Evolutionary conservation across 208 protist species (phyloP).

Genomic region (Leishmania tropica): DNA sequence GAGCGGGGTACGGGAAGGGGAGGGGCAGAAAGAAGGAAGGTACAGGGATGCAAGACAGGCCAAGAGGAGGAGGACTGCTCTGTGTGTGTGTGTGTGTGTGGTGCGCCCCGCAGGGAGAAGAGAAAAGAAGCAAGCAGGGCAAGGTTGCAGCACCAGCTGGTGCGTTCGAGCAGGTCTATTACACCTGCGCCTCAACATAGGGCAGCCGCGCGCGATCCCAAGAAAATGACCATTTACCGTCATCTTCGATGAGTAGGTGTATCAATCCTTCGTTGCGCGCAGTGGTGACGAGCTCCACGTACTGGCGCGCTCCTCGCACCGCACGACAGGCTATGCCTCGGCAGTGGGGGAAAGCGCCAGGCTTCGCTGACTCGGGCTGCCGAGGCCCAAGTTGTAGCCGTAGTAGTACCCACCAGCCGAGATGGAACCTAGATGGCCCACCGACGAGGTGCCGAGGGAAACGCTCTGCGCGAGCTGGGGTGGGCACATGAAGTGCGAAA

Average conservation of each 20-base stretch:
- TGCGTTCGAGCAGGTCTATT: not conserved
- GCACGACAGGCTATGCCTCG: not conserved
- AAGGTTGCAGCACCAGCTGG: not conserved
- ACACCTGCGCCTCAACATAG: not conserved
- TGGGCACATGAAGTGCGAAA: conserved; percentile 11
- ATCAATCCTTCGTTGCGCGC: not conserved
- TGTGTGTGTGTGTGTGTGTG: not conserved
- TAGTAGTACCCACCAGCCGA: conserved; percentile 32
- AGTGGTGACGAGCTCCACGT: not conserved
- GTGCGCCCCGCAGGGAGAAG: not conserved
- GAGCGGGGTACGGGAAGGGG: too few species aligned
- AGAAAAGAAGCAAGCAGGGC: not conserved
- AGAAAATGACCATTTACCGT: not conserved
- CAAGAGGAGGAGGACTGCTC: not conserved
- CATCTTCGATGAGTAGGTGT: not conserved
- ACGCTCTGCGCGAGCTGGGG: conserved; percentile 7
- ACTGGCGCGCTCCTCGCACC: not conserved
- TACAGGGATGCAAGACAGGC: not conserved
- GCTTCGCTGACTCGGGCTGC: conserved; percentile 20
- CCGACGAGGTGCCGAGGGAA: conserved; percentile 5
- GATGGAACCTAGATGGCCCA: conserved; percentile 9
- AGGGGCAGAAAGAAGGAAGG: not conserved
- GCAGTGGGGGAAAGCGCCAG: not conserved
- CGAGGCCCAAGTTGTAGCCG: conserved; percentile 34
- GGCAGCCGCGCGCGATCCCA: not conserved